Evolutionary conservation across 768 basidiomycete genomes (phyloP).

Genomic region (Ramaria sp.): DNA sequence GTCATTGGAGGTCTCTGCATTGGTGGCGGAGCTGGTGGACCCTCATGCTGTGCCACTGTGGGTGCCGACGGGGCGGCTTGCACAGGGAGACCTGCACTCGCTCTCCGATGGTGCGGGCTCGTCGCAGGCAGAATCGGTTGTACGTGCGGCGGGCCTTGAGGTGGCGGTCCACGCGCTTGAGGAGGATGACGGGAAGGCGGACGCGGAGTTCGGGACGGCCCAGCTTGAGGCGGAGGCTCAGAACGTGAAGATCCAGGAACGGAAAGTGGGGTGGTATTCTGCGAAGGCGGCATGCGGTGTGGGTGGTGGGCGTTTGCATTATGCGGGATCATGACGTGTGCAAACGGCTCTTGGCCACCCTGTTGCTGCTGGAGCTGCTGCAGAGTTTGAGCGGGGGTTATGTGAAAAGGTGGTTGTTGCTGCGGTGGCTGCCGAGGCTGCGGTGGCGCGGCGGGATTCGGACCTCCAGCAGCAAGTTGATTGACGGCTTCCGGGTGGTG

Average conservation of each 20-base stretch:
- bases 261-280: not conserved
- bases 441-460: not conserved
- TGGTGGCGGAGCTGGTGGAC: constrained; percentile 7
- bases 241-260: not conserved
- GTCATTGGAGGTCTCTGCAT: not conserved
- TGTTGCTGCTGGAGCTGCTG: constrained; percentile 8
- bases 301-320: not conserved
- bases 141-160: not conserved
- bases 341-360: not conserved
- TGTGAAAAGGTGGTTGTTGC: constrained; percentile 13
- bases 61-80: constrained; percentile 12
- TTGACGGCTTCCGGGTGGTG: not conserved
- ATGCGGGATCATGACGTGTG: not conserved
- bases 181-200: constrained; percentile 1
- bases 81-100: not conserved
- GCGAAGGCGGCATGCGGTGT: not conserved
- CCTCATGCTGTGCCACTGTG: constrained; percentile 4
- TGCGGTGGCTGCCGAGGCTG: constrained; percentile 18
- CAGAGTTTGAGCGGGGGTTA: not conserved
- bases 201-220: constrained; percentile 2
- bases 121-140: constrained; percentile 3
- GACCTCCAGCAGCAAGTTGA: not conserved
- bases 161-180: not conserved
- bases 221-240: not conserved
- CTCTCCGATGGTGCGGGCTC: not conserved